Evolutionary conservation across 306 rosid genomes (phyloP), one percentile per base, ranked within the genome.

Genomic region (Geum urbanum): DNA sequence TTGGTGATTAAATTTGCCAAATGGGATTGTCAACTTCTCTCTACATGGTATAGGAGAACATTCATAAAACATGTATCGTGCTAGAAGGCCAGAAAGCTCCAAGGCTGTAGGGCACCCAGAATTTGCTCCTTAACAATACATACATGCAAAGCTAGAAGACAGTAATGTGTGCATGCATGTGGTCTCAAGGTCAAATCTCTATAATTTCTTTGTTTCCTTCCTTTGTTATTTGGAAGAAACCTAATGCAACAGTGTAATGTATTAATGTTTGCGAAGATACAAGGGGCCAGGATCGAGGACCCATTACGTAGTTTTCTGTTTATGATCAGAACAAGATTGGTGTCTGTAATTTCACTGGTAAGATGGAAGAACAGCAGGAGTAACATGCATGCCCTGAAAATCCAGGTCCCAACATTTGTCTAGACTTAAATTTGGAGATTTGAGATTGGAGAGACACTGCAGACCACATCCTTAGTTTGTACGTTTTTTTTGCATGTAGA

Each of bases 71-170:
- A 70, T 24, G 55, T 20, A 45, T 39, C 74, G 45, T 70, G 74
- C 18, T 56, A 43, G 32, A 56, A 5, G 74, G 74, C 27, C 66
- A 56, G 46, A 56, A 70, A 4, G 45, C 52, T 56, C 55, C 66
- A 70, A 70, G 32, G 45, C 32, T 24, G 74, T 70, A 70, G 66
- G 66, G 55, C 55, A 56, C 43, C 13, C 44, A 8, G 9, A 60
- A 60, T 24, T 56, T 27, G 19, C 55, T 70, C 45, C 55, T 56
- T 44, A 16, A 44, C 48, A 16, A 16, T 24, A 39, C 5, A 45
- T 22, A n/a, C 24, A 69, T 69, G 63, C 35, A 27, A 5, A 12
- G 63, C 51, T 40, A 69, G 7, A 53, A 7, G 61, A 68, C 72
- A 68, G 8, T 24, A 37, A 4, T 8, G 60, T 11, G 47, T 7